Evolutionary conservation across 2,329 filamentous ascomycete genomes (phyloP).

Genomic region (Cordyceps fumosorosea): DNA sequence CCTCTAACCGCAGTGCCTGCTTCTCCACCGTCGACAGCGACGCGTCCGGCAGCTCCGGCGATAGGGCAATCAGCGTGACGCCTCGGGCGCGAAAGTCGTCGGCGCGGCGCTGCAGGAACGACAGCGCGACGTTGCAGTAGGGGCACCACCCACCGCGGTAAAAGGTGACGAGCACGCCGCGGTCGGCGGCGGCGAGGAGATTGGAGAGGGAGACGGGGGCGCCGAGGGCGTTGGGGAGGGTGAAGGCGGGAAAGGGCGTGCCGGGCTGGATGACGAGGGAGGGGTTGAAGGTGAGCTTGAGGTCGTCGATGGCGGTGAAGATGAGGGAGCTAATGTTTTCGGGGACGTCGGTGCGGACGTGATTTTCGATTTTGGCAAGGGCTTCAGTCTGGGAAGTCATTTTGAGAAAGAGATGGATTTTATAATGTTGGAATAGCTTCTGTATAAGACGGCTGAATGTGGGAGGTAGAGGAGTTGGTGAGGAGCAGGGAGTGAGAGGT

Average conservation of each 20-base stretch:
- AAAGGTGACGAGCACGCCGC: constrained; percentile 36
- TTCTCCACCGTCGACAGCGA: constrained; percentile 33
- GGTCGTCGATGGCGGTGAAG: constrained; percentile 9
- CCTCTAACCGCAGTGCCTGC: constrained; percentile 32
- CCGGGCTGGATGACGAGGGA: constrained; percentile 26
- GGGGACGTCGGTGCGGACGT: constrained; percentile 10
- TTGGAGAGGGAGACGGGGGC: constrained; percentile 24
- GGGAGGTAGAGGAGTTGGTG: background rate
- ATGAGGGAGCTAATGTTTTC: constrained; percentile 1
- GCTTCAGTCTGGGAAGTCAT: constrained; percentile 11
- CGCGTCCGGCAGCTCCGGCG: constrained; percentile 34
- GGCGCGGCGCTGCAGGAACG: constrained; percentile 29
- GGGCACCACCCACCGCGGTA: constrained; percentile 42
- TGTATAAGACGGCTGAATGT: background rate
- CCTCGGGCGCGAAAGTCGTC: constrained; percentile 29
- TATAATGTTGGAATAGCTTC: background rate
- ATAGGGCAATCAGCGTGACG: constrained; percentile 35
- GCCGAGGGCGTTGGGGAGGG: constrained; percentile 28
- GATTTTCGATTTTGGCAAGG: constrained; percentile 2
- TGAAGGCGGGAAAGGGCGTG: constrained; percentile 28
- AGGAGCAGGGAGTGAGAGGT: background rate
- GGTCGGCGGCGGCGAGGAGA: constrained; percentile 20
- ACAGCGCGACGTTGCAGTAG: constrained; percentile 36
- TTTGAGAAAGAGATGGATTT: background rate
- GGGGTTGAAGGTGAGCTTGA: constrained; percentile 19